Evolutionary conservation across 225 moss, liverwort and hornwort species (phyloP).

Genomic region (Sphagnum contortum): DNA sequence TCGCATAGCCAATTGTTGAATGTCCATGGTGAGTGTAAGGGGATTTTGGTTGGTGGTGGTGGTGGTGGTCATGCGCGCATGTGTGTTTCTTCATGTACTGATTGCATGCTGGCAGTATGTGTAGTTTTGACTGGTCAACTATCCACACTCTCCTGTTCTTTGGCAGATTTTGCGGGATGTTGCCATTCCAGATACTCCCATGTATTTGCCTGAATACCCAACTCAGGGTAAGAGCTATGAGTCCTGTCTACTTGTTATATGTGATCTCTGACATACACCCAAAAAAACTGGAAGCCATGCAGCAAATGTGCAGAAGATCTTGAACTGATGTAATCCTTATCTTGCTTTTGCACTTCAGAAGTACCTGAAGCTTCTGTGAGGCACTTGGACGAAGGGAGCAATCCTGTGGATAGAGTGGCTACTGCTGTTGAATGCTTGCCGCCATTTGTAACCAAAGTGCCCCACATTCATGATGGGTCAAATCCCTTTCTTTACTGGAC

Average conservation of each 20-base stretch:
- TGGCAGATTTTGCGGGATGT: conserved; percentile 46
- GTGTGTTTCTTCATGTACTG: neutral
- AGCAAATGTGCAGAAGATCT: neutral
- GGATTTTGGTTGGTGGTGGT: neutral
- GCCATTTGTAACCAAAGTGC: conserved; percentile 13
- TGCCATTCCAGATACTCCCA: conserved; percentile 68
- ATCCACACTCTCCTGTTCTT: conserved; percentile 1
- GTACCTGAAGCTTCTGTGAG: conserved; percentile 54
- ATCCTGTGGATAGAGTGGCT: conserved; percentile 42
- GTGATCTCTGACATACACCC: neutral
- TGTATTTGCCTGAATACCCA: conserved; percentile 83
- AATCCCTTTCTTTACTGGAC: conserved; percentile 72
- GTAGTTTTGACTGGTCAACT: conserved; percentile 1
- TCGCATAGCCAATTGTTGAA: neutral
- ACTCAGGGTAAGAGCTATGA: conserved; percentile 44
- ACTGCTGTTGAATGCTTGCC: conserved; percentile 57
- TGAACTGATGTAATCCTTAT: neutral
- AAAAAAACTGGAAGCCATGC: neutral
- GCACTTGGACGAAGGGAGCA: conserved; percentile 35
- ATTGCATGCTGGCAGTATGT: neutral
- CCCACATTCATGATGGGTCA: conserved; percentile 20
- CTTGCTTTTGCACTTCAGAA: conserved; percentile 19
- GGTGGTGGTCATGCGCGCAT: neutral
- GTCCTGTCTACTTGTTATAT: neutral
- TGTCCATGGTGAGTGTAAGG: neutral